These are phyloP conservation scores for Kwoniella dejecticola DNA, from an alignment of 768 basidiomycete species.

Conservation along the genomic window DNA sequence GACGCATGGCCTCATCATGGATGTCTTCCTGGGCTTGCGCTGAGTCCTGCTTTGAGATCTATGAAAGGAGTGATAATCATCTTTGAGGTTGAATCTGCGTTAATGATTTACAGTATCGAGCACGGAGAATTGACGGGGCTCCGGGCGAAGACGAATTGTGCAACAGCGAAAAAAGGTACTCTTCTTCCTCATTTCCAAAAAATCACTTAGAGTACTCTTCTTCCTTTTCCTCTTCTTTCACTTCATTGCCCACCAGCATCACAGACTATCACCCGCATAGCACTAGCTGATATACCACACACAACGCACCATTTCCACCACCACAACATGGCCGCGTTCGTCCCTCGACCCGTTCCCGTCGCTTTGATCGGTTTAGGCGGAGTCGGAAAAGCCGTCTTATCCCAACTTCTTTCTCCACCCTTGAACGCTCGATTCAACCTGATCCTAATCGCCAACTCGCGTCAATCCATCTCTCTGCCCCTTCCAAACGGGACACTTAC, in stretches of 20 bases:
- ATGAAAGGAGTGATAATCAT: slow-evolving; percentile 4
- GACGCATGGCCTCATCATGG: slow-evolving; percentile 13
- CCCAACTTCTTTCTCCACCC: slow-evolving; percentile 72
- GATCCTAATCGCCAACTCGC: slow-evolving; percentile 58
- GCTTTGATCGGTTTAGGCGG: slow-evolving; percentile 85
- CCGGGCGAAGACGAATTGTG: no score
- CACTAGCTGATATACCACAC: no score
- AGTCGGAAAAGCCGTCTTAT: slow-evolving; percentile 83
- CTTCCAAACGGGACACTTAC: slow-evolving; percentile 45
- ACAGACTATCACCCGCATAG: no score
- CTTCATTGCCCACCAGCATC: no score
- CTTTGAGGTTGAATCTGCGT: neutral
- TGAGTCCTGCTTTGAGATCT: neutral
- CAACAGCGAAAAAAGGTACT: no score
- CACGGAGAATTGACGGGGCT: no score
- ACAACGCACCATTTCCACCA: no score
- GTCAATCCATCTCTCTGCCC: slow-evolving; percentile 51
- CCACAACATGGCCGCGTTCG: slow-evolving; percentile 24
- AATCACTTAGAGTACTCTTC: neutral
- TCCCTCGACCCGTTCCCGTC: slow-evolving; percentile 58
- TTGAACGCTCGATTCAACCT: slow-evolving; percentile 57
- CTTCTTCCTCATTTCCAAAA: no score
- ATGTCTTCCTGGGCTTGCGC: neutral
- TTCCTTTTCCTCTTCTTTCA: neutral
- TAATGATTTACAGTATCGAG: no score